These are phyloP conservation scores for Nakazawaea molendinolei DNA, from an alignment of 805 yeast species.

Conservation along the genomic window DNA sequence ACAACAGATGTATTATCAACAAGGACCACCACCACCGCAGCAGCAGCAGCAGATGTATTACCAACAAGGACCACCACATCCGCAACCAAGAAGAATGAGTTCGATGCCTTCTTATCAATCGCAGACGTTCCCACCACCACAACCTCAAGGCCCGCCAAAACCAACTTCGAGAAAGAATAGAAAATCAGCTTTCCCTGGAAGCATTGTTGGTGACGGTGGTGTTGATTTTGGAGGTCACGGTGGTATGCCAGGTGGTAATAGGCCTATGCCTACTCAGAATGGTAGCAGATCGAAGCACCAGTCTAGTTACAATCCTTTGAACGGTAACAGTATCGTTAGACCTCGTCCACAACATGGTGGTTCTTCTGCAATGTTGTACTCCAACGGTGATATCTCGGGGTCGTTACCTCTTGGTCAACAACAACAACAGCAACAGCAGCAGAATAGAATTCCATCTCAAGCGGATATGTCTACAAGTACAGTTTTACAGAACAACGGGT, in stretches of 20 bases:
- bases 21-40: slow-evolving; percentile 25
- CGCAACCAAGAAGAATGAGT: slow-evolving; percentile 20
- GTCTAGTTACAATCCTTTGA: slow-evolving; percentile 16
- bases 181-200: slow-evolving; percentile 30
- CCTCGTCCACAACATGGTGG: slow-evolving; percentile 10
- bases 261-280: background rate
- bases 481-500: slow-evolving; percentile 6
- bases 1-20: slow-evolving; percentile 9
- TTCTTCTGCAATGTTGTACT: slow-evolving; percentile 5
- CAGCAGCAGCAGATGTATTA: slow-evolving; percentile 16
- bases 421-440: slow-evolving; percentile 4
- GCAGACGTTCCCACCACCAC: slow-evolving; percentile 14
- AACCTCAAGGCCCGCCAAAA: slow-evolving; percentile 22
- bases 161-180: slow-evolving; percentile 38
- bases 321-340: slow-evolving; percentile 11
- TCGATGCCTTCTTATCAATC: slow-evolving; percentile 21
- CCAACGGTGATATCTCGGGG: background rate
- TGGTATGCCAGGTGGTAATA: slow-evolving; percentile 21
- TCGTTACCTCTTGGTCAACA: background rate
- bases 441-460: slow-evolving; percentile 1
- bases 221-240: slow-evolving; percentile 19
- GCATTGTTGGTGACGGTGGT: slow-evolving; percentile 12
- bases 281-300: slow-evolving; percentile 9
- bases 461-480: slow-evolving; percentile 11
- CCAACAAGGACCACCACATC: slow-evolving; percentile 14